These are phyloP conservation scores for Yarrowia bubula DNA, from an alignment of 805 yeast genomes.

Conservation along the genomic window DNA sequence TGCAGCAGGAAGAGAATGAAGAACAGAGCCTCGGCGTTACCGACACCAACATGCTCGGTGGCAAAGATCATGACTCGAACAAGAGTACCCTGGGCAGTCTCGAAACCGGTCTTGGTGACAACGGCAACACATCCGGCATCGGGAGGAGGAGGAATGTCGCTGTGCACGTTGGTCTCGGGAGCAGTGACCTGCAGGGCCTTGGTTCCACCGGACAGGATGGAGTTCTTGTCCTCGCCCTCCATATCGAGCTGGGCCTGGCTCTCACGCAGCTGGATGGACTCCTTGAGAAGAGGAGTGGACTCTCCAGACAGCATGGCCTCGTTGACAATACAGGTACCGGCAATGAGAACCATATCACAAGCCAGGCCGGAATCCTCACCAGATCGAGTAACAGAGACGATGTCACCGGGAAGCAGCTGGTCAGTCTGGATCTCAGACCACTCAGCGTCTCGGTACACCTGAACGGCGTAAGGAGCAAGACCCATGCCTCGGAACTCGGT, in stretches of 20 bases:
- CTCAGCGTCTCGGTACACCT: conserved; percentile 63
- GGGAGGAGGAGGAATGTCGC: conserved; percentile 64
- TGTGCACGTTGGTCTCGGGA: conserved; percentile 32
- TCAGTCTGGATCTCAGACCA: conserved; percentile 74
- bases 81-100: conserved; percentile 94
- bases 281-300: conserved; percentile 93
- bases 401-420: conserved; percentile 84
- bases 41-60: conserved; percentile 93
- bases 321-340: conserved; percentile 92
- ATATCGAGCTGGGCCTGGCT: conserved; percentile 61
- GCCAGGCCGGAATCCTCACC: conserved; percentile 90
- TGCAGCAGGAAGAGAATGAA: conserved; percentile 85
- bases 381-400: conserved; percentile 80
- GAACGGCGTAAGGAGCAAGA: conserved; percentile 80
- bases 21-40: conserved; percentile 88
- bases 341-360: conserved; percentile 82
- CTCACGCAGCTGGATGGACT: conserved; percentile 83
- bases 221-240: conserved; percentile 84
- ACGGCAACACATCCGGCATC: conserved; percentile 89
- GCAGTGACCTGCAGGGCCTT: conserved; percentile 87
- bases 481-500: conserved; percentile 96
- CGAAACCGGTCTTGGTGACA: conserved; percentile 94
- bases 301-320: conserved; percentile 99
- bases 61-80: conserved; percentile 98
- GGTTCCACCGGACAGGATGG: conserved; percentile 92